Conservation (phyloP, 371 early-diverging fungal species). For the Batrachochytrium dendrobatidis region DNA sequence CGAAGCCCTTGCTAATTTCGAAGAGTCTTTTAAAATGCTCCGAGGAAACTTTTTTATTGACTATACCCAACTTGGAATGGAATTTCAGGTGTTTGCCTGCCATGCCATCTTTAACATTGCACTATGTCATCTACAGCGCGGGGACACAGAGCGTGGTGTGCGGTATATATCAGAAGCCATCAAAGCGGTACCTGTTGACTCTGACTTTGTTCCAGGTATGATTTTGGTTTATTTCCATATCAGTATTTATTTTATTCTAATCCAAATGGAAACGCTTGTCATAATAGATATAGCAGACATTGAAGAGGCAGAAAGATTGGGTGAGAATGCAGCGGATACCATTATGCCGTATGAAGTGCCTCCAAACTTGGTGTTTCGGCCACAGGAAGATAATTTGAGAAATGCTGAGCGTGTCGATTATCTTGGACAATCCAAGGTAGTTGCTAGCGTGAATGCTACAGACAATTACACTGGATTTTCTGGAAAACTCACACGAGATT, state of each 20-base stretch:
- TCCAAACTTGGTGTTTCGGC: constrained; percentile 40
- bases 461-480: constrained; percentile 63
- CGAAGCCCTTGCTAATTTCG: constrained; percentile 66
- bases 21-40: constrained; percentile 45
- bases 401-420: constrained; percentile 72
- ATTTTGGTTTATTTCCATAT: neutral
- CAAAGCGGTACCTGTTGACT: neutral
- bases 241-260: neutral
- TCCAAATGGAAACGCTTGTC: neutral
- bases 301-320: constrained; percentile 27
- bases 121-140: constrained; percentile 69
- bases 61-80: constrained; percentile 88
- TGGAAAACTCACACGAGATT: constrained; percentile 10
- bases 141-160: constrained; percentile 64
- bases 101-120: constrained; percentile 88
- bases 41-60: constrained; percentile 86
- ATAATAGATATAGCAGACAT: constrained; percentile 16
- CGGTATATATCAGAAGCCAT: constrained; percentile 69
- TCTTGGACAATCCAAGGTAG: constrained; percentile 67
- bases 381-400: constrained; percentile 71
- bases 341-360: constrained; percentile 18
- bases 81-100: constrained; percentile 77
- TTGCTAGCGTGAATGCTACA: constrained; percentile 53
- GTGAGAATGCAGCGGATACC: constrained; percentile 16
- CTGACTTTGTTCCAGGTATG: neutral